Evolutionary conservation across 2,329 filamentous ascomycete genomes (phyloP).

Genomic region (Clarireedia paspali): DNA sequence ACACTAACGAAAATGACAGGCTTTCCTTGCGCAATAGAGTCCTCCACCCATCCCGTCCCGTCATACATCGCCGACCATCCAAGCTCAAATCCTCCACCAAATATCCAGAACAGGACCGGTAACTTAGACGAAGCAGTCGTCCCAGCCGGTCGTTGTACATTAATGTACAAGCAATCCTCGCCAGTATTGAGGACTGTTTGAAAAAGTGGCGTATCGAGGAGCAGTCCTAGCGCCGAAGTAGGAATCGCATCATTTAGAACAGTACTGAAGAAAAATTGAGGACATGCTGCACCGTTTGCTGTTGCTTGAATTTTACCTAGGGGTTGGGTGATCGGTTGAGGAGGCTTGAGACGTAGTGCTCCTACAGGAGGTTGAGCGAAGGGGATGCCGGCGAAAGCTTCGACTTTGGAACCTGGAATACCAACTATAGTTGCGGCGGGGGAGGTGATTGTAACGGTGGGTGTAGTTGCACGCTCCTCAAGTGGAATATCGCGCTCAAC

Average conservation of each 20-base stretch:
- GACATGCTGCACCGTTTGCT: constrained; percentile 53
- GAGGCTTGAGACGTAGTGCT: constrained; percentile 59
- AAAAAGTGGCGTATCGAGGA: constrained; percentile 50
- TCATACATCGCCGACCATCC: constrained; percentile 47
- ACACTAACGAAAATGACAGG: constrained; percentile 69
- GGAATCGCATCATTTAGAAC: constrained; percentile 32
- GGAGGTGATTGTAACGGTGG: constrained; percentile 11
- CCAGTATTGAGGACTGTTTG: constrained; percentile 44
- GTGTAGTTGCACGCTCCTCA: background rate
- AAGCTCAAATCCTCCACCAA: constrained; percentile 56
- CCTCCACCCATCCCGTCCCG: constrained; percentile 37
- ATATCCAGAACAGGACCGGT: constrained; percentile 66
- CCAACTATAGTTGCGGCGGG: constrained; percentile 15
- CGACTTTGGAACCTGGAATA: constrained; percentile 35
- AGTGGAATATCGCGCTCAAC: background rate
- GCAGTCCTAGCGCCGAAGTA: constrained; percentile 37
- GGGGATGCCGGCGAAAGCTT: constrained; percentile 64
- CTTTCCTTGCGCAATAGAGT: constrained; percentile 42
- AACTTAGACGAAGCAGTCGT: constrained; percentile 47
- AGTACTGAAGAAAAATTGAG: constrained; percentile 60
- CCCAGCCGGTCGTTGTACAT: constrained; percentile 50
- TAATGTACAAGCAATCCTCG: constrained; percentile 59
- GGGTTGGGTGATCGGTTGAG: constrained; percentile 47
- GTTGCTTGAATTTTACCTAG: constrained; percentile 57
- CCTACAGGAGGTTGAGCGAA: constrained; percentile 65